Evolutionary conservation across 257 asterid species (phyloP).

Genomic region (Nicotiana tomentosiformis): DNA sequence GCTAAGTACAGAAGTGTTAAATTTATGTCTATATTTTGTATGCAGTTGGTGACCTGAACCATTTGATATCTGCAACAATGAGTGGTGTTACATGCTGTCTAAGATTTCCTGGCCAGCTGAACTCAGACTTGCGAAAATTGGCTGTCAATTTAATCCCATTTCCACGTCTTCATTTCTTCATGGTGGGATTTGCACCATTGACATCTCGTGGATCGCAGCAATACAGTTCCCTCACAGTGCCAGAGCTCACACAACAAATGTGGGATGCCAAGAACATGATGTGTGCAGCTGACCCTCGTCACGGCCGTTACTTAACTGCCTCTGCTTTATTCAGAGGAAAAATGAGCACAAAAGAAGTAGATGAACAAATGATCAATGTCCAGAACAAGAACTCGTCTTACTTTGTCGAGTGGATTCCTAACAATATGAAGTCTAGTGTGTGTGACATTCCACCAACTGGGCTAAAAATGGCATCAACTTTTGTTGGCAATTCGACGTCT

Average conservation of each 20-base stretch:
- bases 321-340: constrained; percentile 5
- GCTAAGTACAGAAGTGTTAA: no score
- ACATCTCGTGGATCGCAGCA: constrained; percentile 13
- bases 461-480: not conserved
- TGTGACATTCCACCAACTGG: constrained; percentile 12
- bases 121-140: constrained; percentile 7
- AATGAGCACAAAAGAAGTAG: constrained; percentile 13
- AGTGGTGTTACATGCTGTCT: constrained; percentile 11
- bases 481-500: constrained; percentile 2
- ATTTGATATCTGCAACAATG: constrained; percentile 15
- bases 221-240: constrained; percentile 11
- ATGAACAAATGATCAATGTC: constrained; percentile 15
- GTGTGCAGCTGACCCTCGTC: constrained; percentile 17
- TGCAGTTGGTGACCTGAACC: constrained; percentile 15
- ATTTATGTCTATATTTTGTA: no score
- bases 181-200: constrained; percentile 12
- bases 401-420: constrained; percentile 12
- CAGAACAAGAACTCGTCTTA: constrained; percentile 12
- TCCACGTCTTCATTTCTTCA: constrained; percentile 16
- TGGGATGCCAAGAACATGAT: constrained; percentile 18
- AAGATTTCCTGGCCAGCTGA: constrained; percentile 9
- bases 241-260: constrained; percentile 13
- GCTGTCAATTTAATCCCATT: constrained; percentile 8
- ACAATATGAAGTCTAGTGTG: constrained; percentile 11
- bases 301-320: constrained; percentile 12